A percentile compares a stretch with the other conserved stretches of the same genome.
Evolutionary conservation across 2,329 filamentous ascomycete genomes (phyloP).

Genomic region (Tricladium varicosporioides): DNA sequence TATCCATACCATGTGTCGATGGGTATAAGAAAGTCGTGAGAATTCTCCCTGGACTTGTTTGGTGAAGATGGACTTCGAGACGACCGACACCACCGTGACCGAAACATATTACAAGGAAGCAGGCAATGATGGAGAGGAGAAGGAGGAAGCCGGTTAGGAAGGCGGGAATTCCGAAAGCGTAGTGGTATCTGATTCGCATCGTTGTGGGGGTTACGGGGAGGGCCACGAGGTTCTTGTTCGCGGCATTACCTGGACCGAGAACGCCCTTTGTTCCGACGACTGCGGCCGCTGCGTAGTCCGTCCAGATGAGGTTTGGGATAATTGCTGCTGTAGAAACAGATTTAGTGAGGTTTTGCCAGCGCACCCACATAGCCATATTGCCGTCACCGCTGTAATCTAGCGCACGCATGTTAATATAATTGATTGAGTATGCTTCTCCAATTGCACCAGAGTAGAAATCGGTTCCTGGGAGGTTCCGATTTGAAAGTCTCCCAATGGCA

Average conservation of each 20-base stretch:
- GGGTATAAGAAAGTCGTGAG: constrained; percentile 17
- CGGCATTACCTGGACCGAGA: constrained; percentile 14
- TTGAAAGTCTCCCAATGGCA: constrained; percentile 28
- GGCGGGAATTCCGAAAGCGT: constrained; percentile 16
- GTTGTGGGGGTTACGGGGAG: constrained; percentile 31
- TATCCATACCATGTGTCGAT: background rate
- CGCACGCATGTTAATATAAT: background rate
- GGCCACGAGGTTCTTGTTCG: constrained; percentile 5
- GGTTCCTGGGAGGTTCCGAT: constrained; percentile 15
- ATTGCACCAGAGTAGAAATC: constrained; percentile 31
- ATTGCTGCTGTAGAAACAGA: constrained; percentile 28
- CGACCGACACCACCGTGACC: constrained; percentile 4
- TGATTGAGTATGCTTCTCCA: constrained; percentile 4
- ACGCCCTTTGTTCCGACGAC: constrained; percentile 40
- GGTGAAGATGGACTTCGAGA: constrained; percentile 12
- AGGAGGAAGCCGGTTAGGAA: constrained; percentile 10
- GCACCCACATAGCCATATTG: constrained; percentile 41
- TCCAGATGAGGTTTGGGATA: constrained; percentile 46
- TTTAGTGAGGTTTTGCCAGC: constrained; percentile 39
- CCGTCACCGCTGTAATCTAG: constrained; percentile 36
- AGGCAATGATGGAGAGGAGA: constrained; percentile 14
- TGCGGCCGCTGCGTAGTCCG: constrained; percentile 42
- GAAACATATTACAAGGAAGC: constrained; percentile 12
- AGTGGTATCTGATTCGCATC: constrained; percentile 33
- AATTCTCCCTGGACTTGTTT: constrained; percentile 16